Evolutionary conservation across 345 rosid species (phyloP).

Genomic region (Bruguiera gymnorhiza): DNA sequence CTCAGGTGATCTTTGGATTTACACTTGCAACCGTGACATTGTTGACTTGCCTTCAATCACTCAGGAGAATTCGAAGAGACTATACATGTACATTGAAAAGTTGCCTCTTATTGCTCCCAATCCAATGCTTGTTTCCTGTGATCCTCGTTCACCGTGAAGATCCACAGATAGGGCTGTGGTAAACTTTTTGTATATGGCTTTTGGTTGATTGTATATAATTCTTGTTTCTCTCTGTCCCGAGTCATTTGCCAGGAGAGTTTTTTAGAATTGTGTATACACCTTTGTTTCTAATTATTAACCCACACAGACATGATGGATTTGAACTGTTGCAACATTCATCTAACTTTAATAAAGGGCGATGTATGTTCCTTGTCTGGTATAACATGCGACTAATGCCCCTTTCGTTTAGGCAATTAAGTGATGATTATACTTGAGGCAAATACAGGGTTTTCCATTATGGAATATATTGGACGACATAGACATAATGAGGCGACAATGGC

Average conservation of each 20-base stretch:
- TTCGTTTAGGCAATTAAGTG: too few relatives aligned
- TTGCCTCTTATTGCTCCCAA: slow-evolving; percentile 58
- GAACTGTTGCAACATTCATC: too few relatives aligned
- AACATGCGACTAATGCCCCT: too few relatives aligned
- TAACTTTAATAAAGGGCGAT: too few relatives aligned
- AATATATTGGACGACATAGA: too few relatives aligned
- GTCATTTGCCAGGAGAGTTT: background rate
- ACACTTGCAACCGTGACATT: slow-evolving; percentile 44
- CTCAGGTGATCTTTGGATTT: slow-evolving; percentile 82
- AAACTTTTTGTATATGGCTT: slow-evolving; percentile 3
- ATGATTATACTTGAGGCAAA: too few relatives aligned
- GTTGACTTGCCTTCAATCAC: slow-evolving; percentile 49
- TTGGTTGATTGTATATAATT: slow-evolving; percentile 25
- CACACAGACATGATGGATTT: background rate
- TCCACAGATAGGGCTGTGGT: background rate
- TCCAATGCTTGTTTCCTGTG: slow-evolving; percentile 39
- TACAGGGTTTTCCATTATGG: too few relatives aligned
- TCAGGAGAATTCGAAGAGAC: slow-evolving; percentile 65
- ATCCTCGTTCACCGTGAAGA: slow-evolving; percentile 13
- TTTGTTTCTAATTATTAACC: background rate
- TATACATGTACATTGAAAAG: slow-evolving; percentile 55
- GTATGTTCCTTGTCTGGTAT: too few relatives aligned
- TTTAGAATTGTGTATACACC: slow-evolving; percentile 22
- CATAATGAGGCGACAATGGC: background rate
- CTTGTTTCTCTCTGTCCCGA: background rate